Evolutionary conservation across 257 asterid genomes (phyloP).

Genomic region (Jaltomata sinuosa): DNA sequence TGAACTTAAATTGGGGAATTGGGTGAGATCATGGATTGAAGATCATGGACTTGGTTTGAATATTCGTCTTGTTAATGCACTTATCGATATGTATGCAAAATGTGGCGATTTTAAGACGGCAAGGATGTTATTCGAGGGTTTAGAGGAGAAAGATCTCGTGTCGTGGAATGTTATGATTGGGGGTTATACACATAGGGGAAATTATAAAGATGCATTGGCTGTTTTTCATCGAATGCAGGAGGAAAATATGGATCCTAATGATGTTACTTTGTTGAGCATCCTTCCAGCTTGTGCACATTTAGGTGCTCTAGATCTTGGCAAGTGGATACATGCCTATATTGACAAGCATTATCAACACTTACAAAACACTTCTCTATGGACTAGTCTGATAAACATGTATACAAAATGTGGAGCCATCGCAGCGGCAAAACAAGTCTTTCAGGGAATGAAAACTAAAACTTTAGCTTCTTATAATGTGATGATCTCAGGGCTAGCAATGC

Average conservation of each 20-base stretch:
- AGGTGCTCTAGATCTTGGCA: slow-evolving; percentile 25
- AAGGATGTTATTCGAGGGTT: slow-evolving; percentile 6
- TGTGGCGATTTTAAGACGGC: slow-evolving; percentile 17
- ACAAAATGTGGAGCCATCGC: slow-evolving; percentile 19
- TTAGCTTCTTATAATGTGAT: slow-evolving; percentile 23
- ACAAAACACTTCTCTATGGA: slow-evolving; percentile 11
- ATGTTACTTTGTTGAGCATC: slow-evolving; percentile 15
- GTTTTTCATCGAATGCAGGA: slow-evolving; percentile 19
- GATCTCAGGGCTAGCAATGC: slow-evolving; percentile 29
- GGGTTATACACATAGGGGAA: slow-evolving; percentile 10
- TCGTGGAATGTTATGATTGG: slow-evolving; percentile 32
- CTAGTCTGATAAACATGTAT: slow-evolving; percentile 16
- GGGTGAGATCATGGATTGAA: slow-evolving; percentile 18
- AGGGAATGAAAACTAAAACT: slow-evolving; percentile 8
- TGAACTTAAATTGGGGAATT: slow-evolving; percentile 13
- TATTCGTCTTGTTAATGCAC: slow-evolving; percentile 15
- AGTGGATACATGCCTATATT: slow-evolving; percentile 24
- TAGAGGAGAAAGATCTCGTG: slow-evolving; percentile 6
- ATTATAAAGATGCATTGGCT: slow-evolving; percentile 14
- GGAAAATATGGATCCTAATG: slow-evolving; percentile 15
- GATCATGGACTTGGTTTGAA: slow-evolving; percentile 7
- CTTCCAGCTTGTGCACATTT: slow-evolving; percentile 21
- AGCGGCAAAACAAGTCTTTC: slow-evolving; percentile 20
- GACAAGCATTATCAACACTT: slow-evolving; percentile 7
- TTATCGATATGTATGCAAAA: slow-evolving; percentile 25